Percentiles rank a stretch among this genome's conserved stretches.
phyloP scores from a whole-genome alignment of 2,329 filamentous ascomycete species.

The Monosporascus sp. region DNA sequence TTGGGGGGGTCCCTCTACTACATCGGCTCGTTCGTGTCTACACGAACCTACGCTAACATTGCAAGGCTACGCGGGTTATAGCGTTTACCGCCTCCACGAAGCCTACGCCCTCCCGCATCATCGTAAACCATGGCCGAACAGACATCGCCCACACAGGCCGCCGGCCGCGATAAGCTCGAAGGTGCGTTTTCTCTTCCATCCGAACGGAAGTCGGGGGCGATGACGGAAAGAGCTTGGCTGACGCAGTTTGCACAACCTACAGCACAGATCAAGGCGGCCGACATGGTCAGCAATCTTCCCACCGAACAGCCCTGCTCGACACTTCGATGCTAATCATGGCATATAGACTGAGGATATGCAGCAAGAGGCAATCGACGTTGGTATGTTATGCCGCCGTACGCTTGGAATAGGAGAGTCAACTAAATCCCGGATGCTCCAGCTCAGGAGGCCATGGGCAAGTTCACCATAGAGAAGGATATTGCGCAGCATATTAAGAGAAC shows the following conservation, averaged over 20 bases:
- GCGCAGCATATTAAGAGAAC: conserved; percentile 31
- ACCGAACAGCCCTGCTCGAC: conserved; percentile 5
- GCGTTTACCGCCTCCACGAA: no score
- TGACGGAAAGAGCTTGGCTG: conserved; percentile 3
- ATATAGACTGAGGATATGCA: conserved; percentile 93
- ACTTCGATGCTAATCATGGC: conserved; percentile 24
- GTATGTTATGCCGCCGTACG: conserved; percentile 49
- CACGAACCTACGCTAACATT: no score
- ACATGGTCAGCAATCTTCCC: conserved; percentile 68
- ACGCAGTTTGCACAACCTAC: conserved; percentile 15
- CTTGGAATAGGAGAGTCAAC: conserved; percentile 8
- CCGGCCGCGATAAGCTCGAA: conserved; percentile 27
- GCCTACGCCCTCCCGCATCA: not conserved
- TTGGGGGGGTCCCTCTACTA: no score
- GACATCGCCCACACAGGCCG: conserved; percentile 21
- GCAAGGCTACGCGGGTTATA: no score
- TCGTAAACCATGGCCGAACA: conserved; percentile 21
- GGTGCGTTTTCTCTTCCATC: conserved; percentile 18
- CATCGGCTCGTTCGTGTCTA: no score
- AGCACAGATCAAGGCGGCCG: conserved; percentile 97
- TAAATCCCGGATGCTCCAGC: conserved; percentile 32
- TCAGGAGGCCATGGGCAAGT: conserved; percentile 59
- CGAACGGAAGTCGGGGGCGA: not conserved
- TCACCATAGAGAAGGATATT: conserved; percentile 55
- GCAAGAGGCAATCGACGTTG: conserved; percentile 88